Base-by-base conservation (phyloP, 495 filamentous ascomycete species). In the Cercophora samala region DNA sequence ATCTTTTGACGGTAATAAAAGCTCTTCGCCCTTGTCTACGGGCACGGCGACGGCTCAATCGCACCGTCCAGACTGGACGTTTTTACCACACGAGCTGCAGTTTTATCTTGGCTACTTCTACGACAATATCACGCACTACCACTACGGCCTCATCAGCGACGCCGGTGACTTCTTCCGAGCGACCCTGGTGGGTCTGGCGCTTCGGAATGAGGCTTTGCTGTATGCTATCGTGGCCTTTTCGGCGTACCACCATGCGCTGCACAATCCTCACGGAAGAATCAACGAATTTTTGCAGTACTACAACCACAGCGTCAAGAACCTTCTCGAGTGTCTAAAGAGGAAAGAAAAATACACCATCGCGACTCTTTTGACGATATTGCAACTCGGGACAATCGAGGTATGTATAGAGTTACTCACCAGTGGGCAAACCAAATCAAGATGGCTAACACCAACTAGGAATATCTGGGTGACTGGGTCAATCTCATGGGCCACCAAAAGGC, bases 311-410 rank as follows among this genome's bases (percentile, higher is more conserved):
- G 88, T 99, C 29, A 87, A 83, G 22, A 75, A 92, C 17, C 83
- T 99, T 29, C 83, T 94, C 13, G 83, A 83, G 60, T 93, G 88
- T 13, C 76, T 98, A 54, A 84, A 84, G 52, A 89, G 83, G 24
- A 86, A 86, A 56, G 88, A 91, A 68, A 85, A 83, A 66, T 89
- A 91, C 70, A 89, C 72, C 52, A 82, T 90, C 42, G 86, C 90
- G n/a, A 97, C 89, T 13, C 75, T 99, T 42, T 78, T 97, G 63
- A 96, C 93, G 5, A 94, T 99, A 46, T 81, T 99, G 53, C 93
- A 97, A 68, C 87, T 98, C 53, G 93, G 93, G 56, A 93, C 89
- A 8, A 93, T 97, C 67, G 95, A 99, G 87, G 94, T 97, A 83
- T 75, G 80, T 58, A 11, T 62, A 15, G 60, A 64, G 17, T 55